Conservation (phyloP, 139 green algal species). For the Haematococcus lacustris region DNA sequence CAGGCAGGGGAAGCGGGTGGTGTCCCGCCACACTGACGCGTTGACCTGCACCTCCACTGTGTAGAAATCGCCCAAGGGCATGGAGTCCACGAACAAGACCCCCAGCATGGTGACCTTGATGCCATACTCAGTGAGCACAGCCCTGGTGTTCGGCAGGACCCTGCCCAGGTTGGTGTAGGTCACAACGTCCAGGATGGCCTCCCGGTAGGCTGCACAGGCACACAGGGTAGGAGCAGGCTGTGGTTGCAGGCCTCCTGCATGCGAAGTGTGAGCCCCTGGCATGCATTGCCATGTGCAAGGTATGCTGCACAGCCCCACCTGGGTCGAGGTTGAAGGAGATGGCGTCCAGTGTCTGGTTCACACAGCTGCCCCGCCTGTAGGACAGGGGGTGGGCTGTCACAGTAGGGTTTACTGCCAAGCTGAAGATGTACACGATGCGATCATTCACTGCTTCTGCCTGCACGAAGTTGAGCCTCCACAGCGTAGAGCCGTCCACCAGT, state of each 20-base stretch:
- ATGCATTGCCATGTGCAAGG: too few relatives aligned
- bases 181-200: background rate
- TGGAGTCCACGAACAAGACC: slow-evolving; percentile 9
- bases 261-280: too few relatives aligned
- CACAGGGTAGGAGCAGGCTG: too few relatives aligned
- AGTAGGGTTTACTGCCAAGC: slow-evolving; percentile 3
- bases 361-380: slow-evolving; percentile 20
- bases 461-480: slow-evolving; percentile 26
- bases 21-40: slow-evolving; percentile 9
- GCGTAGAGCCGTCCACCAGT: slow-evolving; percentile 19
- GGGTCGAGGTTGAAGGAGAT: slow-evolving; percentile 17
- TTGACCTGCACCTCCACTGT: slow-evolving; percentile 21
- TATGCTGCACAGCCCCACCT: too few relatives aligned
- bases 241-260: too few relatives aligned
- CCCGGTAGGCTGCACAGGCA: background rate
- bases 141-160: slow-evolving; percentile 1
- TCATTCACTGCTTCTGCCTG: slow-evolving; percentile 1
- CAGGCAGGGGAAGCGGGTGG: slow-evolving; percentile 21
- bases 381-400: slow-evolving; percentile 6
- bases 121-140: slow-evolving; percentile 1
- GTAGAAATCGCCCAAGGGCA: slow-evolving; percentile 4
- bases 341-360: slow-evolving; percentile 30
- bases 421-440: slow-evolving; percentile 6
- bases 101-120: slow-evolving; percentile 3
- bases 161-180: background rate